These are phyloP conservation scores for Cladophialophora immunda DNA, from an alignment of 2,329 filamentous ascomycete species.

Conservation along the genomic window DNA sequence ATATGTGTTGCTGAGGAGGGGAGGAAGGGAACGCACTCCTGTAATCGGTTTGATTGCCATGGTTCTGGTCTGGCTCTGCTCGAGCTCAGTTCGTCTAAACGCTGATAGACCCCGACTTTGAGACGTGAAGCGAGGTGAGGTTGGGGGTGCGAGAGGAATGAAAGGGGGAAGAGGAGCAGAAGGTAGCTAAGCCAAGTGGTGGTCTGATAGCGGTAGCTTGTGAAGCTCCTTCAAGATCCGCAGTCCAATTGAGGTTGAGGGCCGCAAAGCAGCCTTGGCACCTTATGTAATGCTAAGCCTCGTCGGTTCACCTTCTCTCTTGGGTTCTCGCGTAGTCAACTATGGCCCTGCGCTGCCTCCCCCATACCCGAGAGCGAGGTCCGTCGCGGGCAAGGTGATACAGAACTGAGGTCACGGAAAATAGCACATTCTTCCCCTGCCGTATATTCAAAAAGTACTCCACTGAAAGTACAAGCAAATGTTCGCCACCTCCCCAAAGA, in stretches of 20 bases:
- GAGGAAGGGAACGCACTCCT: slow-evolving; percentile 51
- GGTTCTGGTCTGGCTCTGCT: slow-evolving; percentile 40
- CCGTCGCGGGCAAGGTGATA: neutral
- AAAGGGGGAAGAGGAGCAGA: slow-evolving; percentile 3
- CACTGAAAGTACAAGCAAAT: slow-evolving; percentile 13
- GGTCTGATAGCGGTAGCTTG: slow-evolving; percentile 14
- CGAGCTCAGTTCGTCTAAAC: slow-evolving; percentile 35
- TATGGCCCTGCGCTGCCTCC: neutral
- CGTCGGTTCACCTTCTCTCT: slow-evolving; percentile 8
- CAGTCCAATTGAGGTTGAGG: slow-evolving; percentile 14
- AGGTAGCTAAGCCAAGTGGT: slow-evolving; percentile 10
- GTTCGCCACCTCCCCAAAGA: slow-evolving; percentile 22
- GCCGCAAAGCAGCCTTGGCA: slow-evolving; percentile 16
- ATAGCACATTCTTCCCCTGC: neutral
- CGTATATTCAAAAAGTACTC: neutral
- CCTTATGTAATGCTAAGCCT: slow-evolving; percentile 19
- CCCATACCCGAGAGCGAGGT: neutral
- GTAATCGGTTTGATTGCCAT: slow-evolving; percentile 58
- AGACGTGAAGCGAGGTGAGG: neutral
- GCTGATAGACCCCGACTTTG: neutral
- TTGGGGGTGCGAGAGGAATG: neutral
- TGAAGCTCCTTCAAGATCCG: slow-evolving; percentile 34
- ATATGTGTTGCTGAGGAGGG: neutral
- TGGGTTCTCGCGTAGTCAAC: neutral
- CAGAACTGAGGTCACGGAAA: neutral